Evolutionary conservation across 2,329 filamentous ascomycete genomes (phyloP).

Genomic region (Rasamsonia emersonii): DNA sequence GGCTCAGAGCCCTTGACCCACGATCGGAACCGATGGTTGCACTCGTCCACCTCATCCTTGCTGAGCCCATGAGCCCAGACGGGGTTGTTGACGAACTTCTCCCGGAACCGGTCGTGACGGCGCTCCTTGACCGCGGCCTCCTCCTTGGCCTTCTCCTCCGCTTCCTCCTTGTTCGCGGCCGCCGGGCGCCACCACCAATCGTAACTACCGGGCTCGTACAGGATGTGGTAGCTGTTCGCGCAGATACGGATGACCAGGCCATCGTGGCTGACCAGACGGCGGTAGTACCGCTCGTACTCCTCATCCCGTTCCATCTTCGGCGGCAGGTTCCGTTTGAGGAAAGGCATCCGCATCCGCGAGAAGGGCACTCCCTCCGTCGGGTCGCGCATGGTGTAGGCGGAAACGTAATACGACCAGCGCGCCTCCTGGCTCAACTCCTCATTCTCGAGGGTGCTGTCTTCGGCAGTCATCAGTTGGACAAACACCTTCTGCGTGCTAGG

Average conservation of each 20-base stretch:
- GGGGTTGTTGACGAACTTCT: conserved; percentile 46
- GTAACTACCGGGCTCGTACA: conserved; percentile 62
- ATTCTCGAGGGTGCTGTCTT: conserved; percentile 69
- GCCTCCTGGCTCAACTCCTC: conserved; percentile 56
- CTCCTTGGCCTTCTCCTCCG: conserved; percentile 28
- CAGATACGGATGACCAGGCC: conserved; percentile 65
- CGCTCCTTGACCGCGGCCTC: conserved; percentile 29
- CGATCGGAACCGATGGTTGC: conserved; percentile 39
- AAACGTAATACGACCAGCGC: conserved; percentile 91
- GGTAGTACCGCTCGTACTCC: conserved; percentile 48
- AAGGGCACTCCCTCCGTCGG: conserved; percentile 72
- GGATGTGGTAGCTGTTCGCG: conserved; percentile 67
- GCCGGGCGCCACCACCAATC: conserved; percentile 58
- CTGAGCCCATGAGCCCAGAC: conserved; percentile 43
- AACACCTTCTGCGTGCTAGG: conserved; percentile 61
- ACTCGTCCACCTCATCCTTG: conserved; percentile 41
- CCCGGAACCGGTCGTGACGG: conserved; percentile 40
- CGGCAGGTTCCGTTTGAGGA: conserved; percentile 64
- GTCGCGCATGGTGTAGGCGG: conserved; percentile 79
- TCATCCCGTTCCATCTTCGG: conserved; percentile 53
- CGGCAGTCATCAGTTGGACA: conserved; percentile 76
- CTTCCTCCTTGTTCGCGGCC: conserved; percentile 18
- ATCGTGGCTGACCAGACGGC: conserved; percentile 53
- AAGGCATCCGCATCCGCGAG: conserved; percentile 56
- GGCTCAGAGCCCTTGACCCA: conserved; percentile 33